These are phyloP conservation scores for Colletotrichum liaoningense DNA, from an alignment of 2,329 filamentous ascomycete genomes.

Conservation along the genomic window DNA sequence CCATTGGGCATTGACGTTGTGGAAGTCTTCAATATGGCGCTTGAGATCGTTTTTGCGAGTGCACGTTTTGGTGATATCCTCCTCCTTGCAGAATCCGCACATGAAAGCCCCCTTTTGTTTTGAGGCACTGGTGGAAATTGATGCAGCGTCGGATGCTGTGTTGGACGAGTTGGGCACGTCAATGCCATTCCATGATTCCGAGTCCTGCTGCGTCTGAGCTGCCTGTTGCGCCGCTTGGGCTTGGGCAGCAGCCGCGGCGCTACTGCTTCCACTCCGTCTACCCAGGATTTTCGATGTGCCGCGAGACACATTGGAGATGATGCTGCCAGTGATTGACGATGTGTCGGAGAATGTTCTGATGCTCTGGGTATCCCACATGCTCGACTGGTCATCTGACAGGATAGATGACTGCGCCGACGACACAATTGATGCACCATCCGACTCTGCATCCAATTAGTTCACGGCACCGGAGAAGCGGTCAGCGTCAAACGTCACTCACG, in stretches of 20 bases:
- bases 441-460: constrained; percentile 27
- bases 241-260: constrained; percentile 28
- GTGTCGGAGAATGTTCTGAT: constrained; percentile 53
- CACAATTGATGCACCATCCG: constrained; percentile 48
- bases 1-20: constrained; percentile 60
- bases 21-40: constrained; percentile 60
- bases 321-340: constrained; percentile 51
- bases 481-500: constrained; percentile 41
- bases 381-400: constrained; percentile 49
- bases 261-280: constrained; percentile 38
- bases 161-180: constrained; percentile 11
- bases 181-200: constrained; percentile 24
- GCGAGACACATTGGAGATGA: constrained; percentile 53
- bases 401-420: constrained; percentile 49
- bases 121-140: constrained; percentile 39
- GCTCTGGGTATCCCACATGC: constrained; percentile 50
- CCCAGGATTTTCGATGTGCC: constrained; percentile 49
- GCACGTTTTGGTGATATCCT: constrained; percentile 54
- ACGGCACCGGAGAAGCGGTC: background rate
- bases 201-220: constrained; percentile 19
- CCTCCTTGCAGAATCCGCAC: constrained; percentile 55
- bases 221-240: constrained; percentile 31
- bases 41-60: constrained; percentile 61
- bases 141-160: constrained; percentile 39
- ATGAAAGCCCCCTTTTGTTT: constrained; percentile 54